Evolutionary conservation across 2,329 filamentous ascomycete genomes (phyloP), one percentile per base, ranked within the genome.

Genomic region (Dactylellina cionopaga): DNA sequence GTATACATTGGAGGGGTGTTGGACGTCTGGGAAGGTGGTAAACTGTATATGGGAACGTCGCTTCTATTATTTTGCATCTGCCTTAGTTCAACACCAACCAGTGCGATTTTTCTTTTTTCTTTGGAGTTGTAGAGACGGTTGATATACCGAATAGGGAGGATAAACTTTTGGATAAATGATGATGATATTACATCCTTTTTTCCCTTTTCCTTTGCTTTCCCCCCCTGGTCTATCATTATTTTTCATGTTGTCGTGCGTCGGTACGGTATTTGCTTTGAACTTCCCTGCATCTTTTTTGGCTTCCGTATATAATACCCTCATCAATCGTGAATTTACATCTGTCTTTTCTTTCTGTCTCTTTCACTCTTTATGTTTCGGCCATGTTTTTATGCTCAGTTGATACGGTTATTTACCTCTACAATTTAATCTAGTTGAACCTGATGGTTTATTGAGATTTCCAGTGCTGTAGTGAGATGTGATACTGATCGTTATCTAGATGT

Each of bases 111-210:
- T 33, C 46, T n/a, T n/a, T 59, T 55, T 37, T 29, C 39, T 41
- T 27, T 49, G 49, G 58, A 71, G 65, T 71, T 71, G 56, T 71
- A 63, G 41, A 62, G 19, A 41, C 51, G 65, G 49, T 41, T 29
- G 37, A 31, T 51, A 15, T 27, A n/a, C 15, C 6, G 39, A 15
- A 29, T 5, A 9, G 25, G 31, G 35, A 56, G 58, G 58, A 71
- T 63, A n/a, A n/a, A n/a, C n/a, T n/a, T n/a, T n/a, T n/a, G n/a
- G n/a, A n/a, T 62, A 22, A 41, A 55, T 35, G 33, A 54, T 47
- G 56, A 49, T 63, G 44, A 55, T 56, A 52, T 19, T 58, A 11
- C 22, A 43, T 31, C 13, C 41, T 63, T 52, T 43, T 27, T 33
- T 33, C 25, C 25, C 13, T 37, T 39, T 7, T 58, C 17, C 5